Base-by-base conservation (phyloP, 495 filamentous ascomycete genomes). In the Xylaria curta region DNA sequence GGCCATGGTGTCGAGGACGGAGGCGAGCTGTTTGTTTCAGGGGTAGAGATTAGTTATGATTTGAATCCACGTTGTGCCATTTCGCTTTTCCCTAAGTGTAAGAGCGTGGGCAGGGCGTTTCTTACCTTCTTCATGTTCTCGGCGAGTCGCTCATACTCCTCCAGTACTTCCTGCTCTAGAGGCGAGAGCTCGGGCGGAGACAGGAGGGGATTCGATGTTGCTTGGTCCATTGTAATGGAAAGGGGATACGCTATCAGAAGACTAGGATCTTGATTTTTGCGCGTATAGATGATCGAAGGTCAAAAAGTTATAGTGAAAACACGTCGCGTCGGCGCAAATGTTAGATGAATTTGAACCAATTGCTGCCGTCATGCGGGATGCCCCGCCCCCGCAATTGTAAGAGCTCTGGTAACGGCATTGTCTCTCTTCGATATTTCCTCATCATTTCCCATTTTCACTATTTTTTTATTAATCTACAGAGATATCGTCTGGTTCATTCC, bases 111-210 rank as follows among this genome's bases (percentile, higher is more conserved):
- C 10, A 42, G 36, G 36, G 80, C 78, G 64, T 77, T 73, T 73
- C 71, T 65, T 80, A 95, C 96, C 85, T 91, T 92, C 77, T 98
- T 97, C 84, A 98, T 91, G 78, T 98, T 98, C 75, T 91, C 90
- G 1, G 95, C 88, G 31, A 99, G 82, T 26, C 92, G 89, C 67
- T 94, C 86, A 76, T 99, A 99, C 81, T 98, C 96, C 49, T 97
- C 93, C 0, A 99, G 86, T 1, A 99, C 91, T 79, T 98, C 94
- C 82, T 97, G 95, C 82, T 99, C 95, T 10, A 96, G 88, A 6
- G 93, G 91, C 0, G 92, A 87, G 69, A 93, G 88, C 70, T 88
- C 86, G 13, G 84, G 84, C n/a, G 79, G 79, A 36, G 82, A 77
- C 59, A 79, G 73, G 65, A 81, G 68, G 24, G 76, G 75, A 46